Evolutionary conservation across 495 filamentous ascomycete genomes (phyloP), one percentile per base, ranked within the genome.

Genomic region (Penicillium macrosclerotiorum): DNA sequence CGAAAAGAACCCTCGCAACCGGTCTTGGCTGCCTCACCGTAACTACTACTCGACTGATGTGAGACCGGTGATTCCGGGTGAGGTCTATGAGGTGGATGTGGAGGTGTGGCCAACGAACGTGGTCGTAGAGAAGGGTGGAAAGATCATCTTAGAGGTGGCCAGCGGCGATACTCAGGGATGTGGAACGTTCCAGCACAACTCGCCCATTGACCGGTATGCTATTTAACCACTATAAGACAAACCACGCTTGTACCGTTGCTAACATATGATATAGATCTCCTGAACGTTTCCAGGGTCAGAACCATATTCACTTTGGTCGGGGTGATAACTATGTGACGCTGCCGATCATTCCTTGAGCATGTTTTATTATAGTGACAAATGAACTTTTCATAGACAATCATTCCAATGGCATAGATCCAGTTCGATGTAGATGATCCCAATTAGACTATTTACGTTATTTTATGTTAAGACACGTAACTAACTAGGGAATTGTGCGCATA

Each of bases 51-150:
- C 72, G 12, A 76, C 60, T 1, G 82, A 85, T 42, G 75, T 77
- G 3, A 69, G 71, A 24, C 68, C 69, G 11, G 77, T 85, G 1
- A 67, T 76, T 19, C 64, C 72, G 0, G 76, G 74, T 0, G 73
- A 79, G 45, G 72, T 85, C 3, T 86, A 87, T 46, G 57, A 57
- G 0, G 79, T 86, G 0, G 82, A 85, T 50, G 71, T 87, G 8
- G 83, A 87, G 65, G 56, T 86, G 3, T 86, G 82, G 83, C 83
- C 83, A 12, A 86, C 81, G 1, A 84, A 84, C 57, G 79, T 84
- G 0, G 71, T 87, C 4, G 73, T 83, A 11, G 24, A 41, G 38
- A 45, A 45, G 41, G 77, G 80, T 0, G 69, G 68, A 1, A 71
- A 64, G 49, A 50, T 84, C 23, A 66, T 81, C 11, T 63, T 86